Conservation (phyloP, 805 yeast genomes). For the Aciculoconidium aculeatum region DNA sequence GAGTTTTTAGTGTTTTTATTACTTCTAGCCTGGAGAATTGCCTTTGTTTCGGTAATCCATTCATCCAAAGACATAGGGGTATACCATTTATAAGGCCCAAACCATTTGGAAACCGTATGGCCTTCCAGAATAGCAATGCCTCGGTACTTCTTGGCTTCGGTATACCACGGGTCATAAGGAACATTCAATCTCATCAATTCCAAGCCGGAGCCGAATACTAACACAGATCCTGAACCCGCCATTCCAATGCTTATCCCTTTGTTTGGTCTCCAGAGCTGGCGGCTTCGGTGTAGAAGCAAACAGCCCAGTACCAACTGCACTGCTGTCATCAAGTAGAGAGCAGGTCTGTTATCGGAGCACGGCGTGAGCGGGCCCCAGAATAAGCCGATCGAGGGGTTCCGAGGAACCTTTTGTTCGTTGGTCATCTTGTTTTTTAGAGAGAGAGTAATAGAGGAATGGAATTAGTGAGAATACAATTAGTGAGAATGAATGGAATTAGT, state of each 20-base stretch:
- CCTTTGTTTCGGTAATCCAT: constrained; percentile 22
- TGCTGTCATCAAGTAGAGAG: constrained; percentile 47
- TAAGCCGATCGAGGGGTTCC: constrained; percentile 12
- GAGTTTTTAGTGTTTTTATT: too few relatives aligned
- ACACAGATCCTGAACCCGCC: constrained; percentile 37
- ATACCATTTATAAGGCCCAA: constrained; percentile 54
- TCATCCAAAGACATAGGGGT: constrained; percentile 44
- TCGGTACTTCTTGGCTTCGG: constrained; percentile 56
- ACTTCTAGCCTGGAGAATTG: too few relatives aligned
- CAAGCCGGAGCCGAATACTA: constrained; percentile 49
- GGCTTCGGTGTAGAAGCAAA: constrained; percentile 14
- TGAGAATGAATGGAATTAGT: too few relatives aligned
- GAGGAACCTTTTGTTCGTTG: too few relatives aligned
- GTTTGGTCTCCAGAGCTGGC: constrained; percentile 10
- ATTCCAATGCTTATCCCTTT: constrained; percentile 9
- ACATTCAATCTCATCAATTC: constrained; percentile 47
- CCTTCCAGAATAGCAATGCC: constrained; percentile 44
- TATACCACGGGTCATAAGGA: constrained; percentile 64
- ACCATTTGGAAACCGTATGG: constrained; percentile 52
- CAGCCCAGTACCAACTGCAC: constrained; percentile 50
- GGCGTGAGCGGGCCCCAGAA: constrained; percentile 70
- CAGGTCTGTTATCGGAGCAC: constrained; percentile 57
- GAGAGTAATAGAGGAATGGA: too few relatives aligned
- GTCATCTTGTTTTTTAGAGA: too few relatives aligned
- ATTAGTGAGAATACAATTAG: too few relatives aligned